Base-by-base conservation (phyloP, 768 basidiomycete species). In the Floccularia luteovirens region DNA sequence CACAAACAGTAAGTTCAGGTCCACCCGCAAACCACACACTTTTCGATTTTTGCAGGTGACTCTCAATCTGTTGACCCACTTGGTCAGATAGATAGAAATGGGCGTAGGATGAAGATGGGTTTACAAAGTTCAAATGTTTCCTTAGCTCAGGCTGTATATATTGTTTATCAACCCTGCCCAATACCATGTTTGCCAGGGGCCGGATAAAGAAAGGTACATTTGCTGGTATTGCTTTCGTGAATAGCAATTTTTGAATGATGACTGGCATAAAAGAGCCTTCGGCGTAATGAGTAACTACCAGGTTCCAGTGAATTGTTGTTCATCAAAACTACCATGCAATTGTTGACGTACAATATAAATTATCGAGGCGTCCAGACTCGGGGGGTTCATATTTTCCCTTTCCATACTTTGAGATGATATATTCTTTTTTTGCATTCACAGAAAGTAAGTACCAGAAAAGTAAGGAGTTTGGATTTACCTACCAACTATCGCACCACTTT, bases 401-500 rank as follows among this genome's bases (percentile, higher is more conserved):
- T 11, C 58, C 59, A 31, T 59, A 70, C 44, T 63, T 66, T 20
- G 52, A 43, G 31, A 72, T 61, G 35, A 74, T 40, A 44, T 72
- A 72, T 30, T 69, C 69, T 67, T 44, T 22, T 24, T 38, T 23
- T 12, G n/a, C n/a, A n/a, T n/a, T n/a, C n/a, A n/a, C n/a, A n/a
- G 23, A 31, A 17, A 24, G 41, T 2, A 28, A 10, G 17, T 11
- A 12, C 27, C 32, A 31, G 17, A 8, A 25, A 11, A 27, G 33
- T 13, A 17, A 25, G 21, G 5, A n/a, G 5, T 23, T n/a, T n/a
- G 22, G 19, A 5, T 43, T 14, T 12, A 19, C 43, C 23, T 40
- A 69, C 70, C 63, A 41, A 69, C 52, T 28, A 72, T 70, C 13
- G 69, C 69, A 20, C 64, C 62, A 44, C 70, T 56, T 44, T 60